Evolutionary conservation across 768 basidiomycete species (phyloP), one percentile per base, ranked within the genome.

Genomic region (Leucosporidium creatinivorum): DNA sequence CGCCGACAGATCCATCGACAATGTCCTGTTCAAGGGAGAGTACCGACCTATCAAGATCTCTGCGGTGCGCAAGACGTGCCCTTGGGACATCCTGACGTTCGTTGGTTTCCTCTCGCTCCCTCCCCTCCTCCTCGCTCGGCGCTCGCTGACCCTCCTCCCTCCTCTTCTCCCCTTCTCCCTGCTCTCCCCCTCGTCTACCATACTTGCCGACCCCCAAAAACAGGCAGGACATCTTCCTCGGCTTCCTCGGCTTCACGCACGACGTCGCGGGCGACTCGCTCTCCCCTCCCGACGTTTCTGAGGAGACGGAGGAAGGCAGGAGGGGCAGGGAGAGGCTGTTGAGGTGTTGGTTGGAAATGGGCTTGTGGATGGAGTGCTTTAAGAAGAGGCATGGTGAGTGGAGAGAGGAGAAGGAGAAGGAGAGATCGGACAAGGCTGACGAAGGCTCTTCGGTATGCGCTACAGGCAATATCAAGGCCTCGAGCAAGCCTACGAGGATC

Each of bases 311-410:
- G 13, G 25, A 18, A 3, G 64, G 67, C 0, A 21, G 5, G 3
- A n/a, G 5, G 25, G 36, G 36, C 13, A 60, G 70, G 25, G 3
- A 4, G 31, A 33, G 70, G 3, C 39, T 72, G 7, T 12, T 66
- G 9, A 26, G 70, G 3, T 55, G 58, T 2, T 72, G 70, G 70
- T 36, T 72, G 54, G 70, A 72, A 44, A 9, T 66, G 3, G 67
- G 67, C 0, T 21, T 63, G 15, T 68, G 64, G 67, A 25, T 68
- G 26, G 60, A 58, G 50, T 13, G 31, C 23, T 15, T 13, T 17
- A 4, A 23, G 36, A 49, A 18, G 44, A 28, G 47, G 25, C 13
- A 21, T 28, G 25, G 58, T 60, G 25, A 4, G 47, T 60, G 33
- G 10, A 33, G 33, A 10, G 33, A 33, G 33, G 33, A 33, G 10